Evolutionary conservation across 1,139 yeast species (phyloP).

Genomic region (Pichia sp.): DNA sequence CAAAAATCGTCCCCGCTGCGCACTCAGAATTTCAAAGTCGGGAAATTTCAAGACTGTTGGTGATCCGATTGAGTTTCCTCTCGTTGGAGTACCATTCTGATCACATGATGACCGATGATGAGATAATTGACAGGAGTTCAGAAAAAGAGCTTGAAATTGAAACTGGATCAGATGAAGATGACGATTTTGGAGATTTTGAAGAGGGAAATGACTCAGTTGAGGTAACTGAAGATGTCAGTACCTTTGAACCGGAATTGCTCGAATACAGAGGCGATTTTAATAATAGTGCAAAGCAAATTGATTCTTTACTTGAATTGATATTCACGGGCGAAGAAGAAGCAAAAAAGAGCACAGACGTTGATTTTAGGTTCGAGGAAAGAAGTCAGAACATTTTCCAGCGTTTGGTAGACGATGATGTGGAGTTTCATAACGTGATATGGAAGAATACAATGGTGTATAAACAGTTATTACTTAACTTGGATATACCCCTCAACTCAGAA

Average conservation of each 20-base stretch:
- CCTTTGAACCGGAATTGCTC: background rate
- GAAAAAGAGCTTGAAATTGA: no score
- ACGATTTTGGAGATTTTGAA: slow-evolving; percentile 16
- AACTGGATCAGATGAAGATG: slow-evolving; percentile 5
- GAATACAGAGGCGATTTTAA: background rate
- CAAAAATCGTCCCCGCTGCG: no score
- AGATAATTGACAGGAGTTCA: no score
- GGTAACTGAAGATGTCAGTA: slow-evolving; percentile 1
- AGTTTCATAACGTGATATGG: slow-evolving; percentile 21
- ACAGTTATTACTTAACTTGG: slow-evolving; percentile 22
- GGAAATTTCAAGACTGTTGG: no score
- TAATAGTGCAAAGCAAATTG: no score
- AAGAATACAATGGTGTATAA: slow-evolving; percentile 22
- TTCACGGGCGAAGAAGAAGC: no score
- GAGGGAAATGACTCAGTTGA: slow-evolving; percentile 5
- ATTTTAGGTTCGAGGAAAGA: slow-evolving; percentile 12
- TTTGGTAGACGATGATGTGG: slow-evolving; percentile 18
- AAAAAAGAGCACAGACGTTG: no score
- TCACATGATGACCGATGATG: no score
- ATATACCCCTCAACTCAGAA: slow-evolving; percentile 24
- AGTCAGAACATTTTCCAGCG: slow-evolving; percentile 17
- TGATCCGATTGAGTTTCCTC: no score
- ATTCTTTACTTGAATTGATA: no score
- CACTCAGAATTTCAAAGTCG: no score
- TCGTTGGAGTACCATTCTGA: no score